phyloP scores from a whole-genome alignment of 495 filamentous ascomycete species.

The Talaromyces wortmannii region DNA sequence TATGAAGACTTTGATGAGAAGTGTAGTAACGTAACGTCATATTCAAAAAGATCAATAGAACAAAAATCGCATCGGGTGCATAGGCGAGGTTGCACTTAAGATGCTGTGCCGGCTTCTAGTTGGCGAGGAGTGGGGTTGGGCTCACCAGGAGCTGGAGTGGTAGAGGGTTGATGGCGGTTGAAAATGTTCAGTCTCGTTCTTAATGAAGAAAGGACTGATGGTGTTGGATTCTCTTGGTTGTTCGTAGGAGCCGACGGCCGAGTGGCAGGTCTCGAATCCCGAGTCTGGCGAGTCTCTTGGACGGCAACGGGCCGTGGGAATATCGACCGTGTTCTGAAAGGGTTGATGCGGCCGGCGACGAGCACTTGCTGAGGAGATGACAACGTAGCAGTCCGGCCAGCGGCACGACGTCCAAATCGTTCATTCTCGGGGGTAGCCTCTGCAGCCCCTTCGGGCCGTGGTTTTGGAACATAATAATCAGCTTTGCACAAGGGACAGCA shows the following conservation, averaged over 20 bases:
- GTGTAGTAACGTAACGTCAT: neutral
- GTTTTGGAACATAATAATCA: constrained; percentile 90
- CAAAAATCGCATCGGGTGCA: neutral
- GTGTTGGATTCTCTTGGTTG: neutral
- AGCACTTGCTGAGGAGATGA: constrained; percentile 17
- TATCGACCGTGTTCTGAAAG: constrained; percentile 5
- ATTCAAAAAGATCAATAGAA: neutral
- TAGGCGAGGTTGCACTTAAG: neutral
- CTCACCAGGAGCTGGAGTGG: neutral
- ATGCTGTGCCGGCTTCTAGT: constrained; percentile 2
- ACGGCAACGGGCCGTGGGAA: neutral
- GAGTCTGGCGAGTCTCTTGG: too few species aligned
- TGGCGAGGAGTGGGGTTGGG: constrained; percentile 1
- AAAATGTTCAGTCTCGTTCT: neutral
- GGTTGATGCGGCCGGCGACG: constrained; percentile 13
- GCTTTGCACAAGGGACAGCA: constrained; percentile 97
- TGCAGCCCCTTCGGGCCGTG: constrained; percentile 49
- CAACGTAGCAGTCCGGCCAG: constrained; percentile 6
- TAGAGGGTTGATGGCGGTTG: neutral
- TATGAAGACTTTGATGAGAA: too few species aligned
- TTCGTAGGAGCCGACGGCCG: neutral
- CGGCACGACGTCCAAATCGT: constrained; percentile 18
- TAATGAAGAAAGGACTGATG: neutral
- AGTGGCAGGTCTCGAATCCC: neutral
- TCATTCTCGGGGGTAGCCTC: constrained; percentile 19